Percentiles rank a stretch among this genome's conserved stretches.
phyloP scores from a whole-genome alignment of 345 rosid species.

The Bruguiera sexangula region DNA sequence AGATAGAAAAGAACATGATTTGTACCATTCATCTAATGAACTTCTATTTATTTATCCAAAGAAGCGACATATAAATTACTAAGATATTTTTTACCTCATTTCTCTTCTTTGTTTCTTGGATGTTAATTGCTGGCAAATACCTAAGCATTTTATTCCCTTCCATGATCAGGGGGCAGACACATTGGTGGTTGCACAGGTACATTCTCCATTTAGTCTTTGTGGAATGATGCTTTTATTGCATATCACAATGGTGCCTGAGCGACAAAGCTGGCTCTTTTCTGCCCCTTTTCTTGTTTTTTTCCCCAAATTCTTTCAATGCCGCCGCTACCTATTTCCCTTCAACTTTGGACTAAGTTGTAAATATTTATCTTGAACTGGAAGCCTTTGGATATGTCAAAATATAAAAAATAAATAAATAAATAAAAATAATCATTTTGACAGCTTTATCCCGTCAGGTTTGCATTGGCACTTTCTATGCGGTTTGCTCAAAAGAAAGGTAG shows the following conservation, averaged over 20 bases:
- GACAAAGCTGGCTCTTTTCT: neutral
- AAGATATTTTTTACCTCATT: neutral
- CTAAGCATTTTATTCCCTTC: constrained; percentile 9
- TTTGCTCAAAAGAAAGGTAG: neutral
- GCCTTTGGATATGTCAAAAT: no score
- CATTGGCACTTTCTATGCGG: neutral
- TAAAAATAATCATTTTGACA: neutral
- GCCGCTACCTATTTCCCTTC: neutral
- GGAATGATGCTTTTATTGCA: neutral
- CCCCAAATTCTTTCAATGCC: neutral
- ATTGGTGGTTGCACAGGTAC: constrained; percentile 98
- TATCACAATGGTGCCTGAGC: neutral
- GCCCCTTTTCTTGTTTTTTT: neutral
- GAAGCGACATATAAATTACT: neutral
- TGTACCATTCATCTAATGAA: neutral
- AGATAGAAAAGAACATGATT: no score
- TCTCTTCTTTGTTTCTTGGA: neutral
- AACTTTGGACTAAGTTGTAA: no score
- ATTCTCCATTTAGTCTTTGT: neutral
- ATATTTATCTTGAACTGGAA: no score
- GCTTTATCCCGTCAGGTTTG: neutral
- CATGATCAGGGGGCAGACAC: constrained; percentile 81
- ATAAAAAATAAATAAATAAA: neutral
- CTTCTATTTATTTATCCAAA: neutral
- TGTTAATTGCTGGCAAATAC: constrained; percentile 1